A percentile compares a stretch with the other conserved stretches of the same genome.
phyloP scores from a whole-genome alignment of 176 grass and related monocot species.

The Eragrostis nindensis region DNA sequence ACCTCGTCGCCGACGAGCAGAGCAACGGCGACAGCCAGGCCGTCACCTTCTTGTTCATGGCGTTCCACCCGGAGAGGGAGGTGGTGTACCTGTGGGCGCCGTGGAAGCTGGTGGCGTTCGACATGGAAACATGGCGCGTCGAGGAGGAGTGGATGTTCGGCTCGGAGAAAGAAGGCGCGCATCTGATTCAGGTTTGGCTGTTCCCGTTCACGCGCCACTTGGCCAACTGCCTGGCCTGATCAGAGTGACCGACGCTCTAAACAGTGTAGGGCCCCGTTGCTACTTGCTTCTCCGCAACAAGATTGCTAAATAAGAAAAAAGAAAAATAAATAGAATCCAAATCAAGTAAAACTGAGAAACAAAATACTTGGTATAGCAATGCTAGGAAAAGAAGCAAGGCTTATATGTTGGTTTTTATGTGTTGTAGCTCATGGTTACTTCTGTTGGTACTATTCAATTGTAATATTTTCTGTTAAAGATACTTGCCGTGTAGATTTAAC shows the following conservation, averaged over 20 bases:
- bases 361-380: neutral
- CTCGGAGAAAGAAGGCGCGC: constrained; percentile 53
- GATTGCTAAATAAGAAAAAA: neutral
- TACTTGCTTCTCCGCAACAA: neutral
- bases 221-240: constrained; percentile 60
- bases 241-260: neutral
- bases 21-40: neutral
- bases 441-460: neutral
- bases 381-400: neutral
- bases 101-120: constrained; percentile 64
- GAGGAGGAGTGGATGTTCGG: constrained; percentile 60
- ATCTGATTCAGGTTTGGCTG: constrained; percentile 81
- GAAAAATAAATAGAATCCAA: neutral
- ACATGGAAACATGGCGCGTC: constrained; percentile 47
- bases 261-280: neutral
- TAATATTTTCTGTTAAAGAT: neutral
- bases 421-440: neutral
- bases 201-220: constrained; percentile 80
- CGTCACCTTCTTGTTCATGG: constrained; percentile 63
- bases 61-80: constrained; percentile 83
- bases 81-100: constrained; percentile 76
- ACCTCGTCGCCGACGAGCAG: constrained; percentile 38
- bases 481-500: neutral
- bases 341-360: neutral
- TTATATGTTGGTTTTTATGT: neutral